Percentiles rank a stretch among this genome's conserved stretches.
These are phyloP conservation scores for Pelargonium fulgidum DNA, from an alignment of 441 rosid genomes.

Conservation along the genomic window DNA sequence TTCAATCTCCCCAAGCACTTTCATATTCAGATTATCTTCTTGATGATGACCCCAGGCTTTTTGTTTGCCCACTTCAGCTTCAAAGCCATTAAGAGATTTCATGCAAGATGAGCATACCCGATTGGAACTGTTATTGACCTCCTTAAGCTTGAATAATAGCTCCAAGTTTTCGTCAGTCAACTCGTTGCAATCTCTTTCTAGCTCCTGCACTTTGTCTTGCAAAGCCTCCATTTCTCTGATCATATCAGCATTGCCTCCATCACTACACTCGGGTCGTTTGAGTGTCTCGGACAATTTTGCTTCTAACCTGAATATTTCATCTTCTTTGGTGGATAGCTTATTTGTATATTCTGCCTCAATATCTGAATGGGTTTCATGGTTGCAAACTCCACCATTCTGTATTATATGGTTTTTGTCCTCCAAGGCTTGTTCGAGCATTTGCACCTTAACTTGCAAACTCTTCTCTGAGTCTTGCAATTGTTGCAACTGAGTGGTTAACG, in stretches of 20 bases:
- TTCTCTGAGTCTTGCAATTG: slow-evolving; percentile 37
- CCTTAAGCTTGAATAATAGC: slow-evolving; percentile 43
- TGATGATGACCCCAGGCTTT: slow-evolving; percentile 19
- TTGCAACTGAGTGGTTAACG: slow-evolving; percentile 26
- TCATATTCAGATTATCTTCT: slow-evolving; percentile 31
- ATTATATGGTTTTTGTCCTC: slow-evolving; percentile 18
- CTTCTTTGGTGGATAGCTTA: slow-evolving; percentile 28
- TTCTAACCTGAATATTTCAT: slow-evolving; percentile 24
- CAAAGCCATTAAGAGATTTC: no score
- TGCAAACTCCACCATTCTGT: slow-evolving; percentile 6
- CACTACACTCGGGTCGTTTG: slow-evolving; percentile 14
- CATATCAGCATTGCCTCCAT: slow-evolving; percentile 16
- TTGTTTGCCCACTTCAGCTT: slow-evolving; percentile 19
- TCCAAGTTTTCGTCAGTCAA: slow-evolving; percentile 58
- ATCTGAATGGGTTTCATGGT: slow-evolving; percentile 11
- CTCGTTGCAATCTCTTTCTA: slow-evolving; percentile 56
- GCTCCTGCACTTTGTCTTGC: slow-evolving; percentile 43
- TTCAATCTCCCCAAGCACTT: slow-evolving; percentile 29
- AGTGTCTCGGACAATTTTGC: slow-evolving; percentile 26
- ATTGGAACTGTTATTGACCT: slow-evolving; percentile 22
- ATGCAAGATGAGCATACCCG: no score
- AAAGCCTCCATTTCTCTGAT: slow-evolving; percentile 33
- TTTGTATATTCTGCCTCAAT: slow-evolving; percentile 23
- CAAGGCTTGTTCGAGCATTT: slow-evolving; percentile 32
- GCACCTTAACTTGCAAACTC: slow-evolving; percentile 32